Base-by-base conservation (phyloP, 306 rosid species). In the Phaseolus lunatus region DNA sequence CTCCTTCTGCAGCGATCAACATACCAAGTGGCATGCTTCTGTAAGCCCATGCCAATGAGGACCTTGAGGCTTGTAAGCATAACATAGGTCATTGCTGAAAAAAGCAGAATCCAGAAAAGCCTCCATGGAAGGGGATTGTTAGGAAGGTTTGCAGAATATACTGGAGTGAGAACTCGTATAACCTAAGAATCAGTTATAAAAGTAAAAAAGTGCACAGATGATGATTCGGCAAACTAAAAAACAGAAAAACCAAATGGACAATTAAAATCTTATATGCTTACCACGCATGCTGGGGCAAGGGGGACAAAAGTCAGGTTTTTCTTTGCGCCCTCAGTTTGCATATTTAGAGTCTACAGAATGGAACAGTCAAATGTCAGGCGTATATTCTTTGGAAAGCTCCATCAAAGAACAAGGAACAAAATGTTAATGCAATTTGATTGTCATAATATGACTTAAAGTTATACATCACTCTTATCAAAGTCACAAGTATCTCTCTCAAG, bases 211-310 rank as follows among this genome's bases (percentile, higher is more conserved):
- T 4, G 3, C 78, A 31, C 31, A 49, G 1, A 56, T 31, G 37
- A 26, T 43, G 53, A 69, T 77, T 73, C 50, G 26, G 73, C 78
- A 80, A 62, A 64, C 12, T 58, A n/a, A 59, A 59, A 48, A 7
- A 29, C 37, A 67, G 61, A 54, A 23, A 68, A 24, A 45, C 13
- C 47, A 6, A 64, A 72, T 20, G 53, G 39, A 75, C 27, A 66
- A 18, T 13, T 39, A 5, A 37, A 79, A 72, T 74, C 65, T 59
- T 39, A 35, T 19, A 33, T 76, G 80, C 90, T 89, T 89, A 95
- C 99, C 97, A 95, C 99, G 59, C 97, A 92, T 26, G 99, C 97
- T 29, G 97, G 99, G 68, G 97, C 99, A 78, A 95, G 85, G 18
- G 99, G 99, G 81, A 95, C 85, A 81, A 95, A 95, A 12, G 97